Conservation (phyloP, 2,329 filamentous ascomycete species). For the Paraconiothyrium sp. region DNA sequence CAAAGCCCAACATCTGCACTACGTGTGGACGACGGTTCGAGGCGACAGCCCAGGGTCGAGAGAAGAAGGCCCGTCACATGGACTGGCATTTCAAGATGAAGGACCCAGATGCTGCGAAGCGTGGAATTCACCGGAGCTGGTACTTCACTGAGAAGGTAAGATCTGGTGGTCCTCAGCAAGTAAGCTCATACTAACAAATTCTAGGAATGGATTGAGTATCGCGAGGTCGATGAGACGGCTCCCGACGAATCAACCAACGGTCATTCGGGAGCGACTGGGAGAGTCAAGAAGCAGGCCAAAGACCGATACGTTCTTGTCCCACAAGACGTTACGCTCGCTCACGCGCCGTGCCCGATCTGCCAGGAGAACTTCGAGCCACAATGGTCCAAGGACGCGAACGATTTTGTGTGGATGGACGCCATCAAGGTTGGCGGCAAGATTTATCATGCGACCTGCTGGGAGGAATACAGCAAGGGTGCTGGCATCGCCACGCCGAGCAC, state of each 20-base stretch:
- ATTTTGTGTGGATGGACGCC: conserved; percentile 97
- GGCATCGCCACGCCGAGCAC: conserved; percentile 45
- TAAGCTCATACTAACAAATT: conserved; percentile 33
- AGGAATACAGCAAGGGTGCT: conserved; percentile 63
- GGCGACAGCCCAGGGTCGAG: conserved; percentile 77
- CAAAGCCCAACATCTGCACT: conserved; percentile 84
- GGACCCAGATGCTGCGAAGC: conserved; percentile 84
- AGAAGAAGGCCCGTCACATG: conserved; percentile 89
- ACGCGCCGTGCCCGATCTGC: conserved; percentile 89
- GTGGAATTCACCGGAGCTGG: conserved; percentile 92
- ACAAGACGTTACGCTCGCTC: conserved; percentile 76
- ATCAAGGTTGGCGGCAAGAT: conserved; percentile 79
- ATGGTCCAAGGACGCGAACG: conserved; percentile 91
- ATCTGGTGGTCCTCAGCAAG: conserved; percentile 15
- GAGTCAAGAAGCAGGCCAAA: conserved; percentile 63
- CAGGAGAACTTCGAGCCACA: conserved; percentile 93
- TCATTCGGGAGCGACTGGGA: conserved; percentile 48
- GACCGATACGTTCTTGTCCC: conserved; percentile 84
- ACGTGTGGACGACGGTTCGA: conserved; percentile 91
- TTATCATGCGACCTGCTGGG: conserved; percentile 90
- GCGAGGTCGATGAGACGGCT: conserved; percentile 76
- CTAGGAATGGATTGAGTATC: conserved; percentile 89
- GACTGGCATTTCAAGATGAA: conserved; percentile 99
- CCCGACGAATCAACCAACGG: conserved; percentile 40
- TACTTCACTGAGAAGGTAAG: conserved; percentile 88